phyloP scores from a whole-genome alignment of 164 flowering plant genomes.

The Protea cynaroides region DNA sequence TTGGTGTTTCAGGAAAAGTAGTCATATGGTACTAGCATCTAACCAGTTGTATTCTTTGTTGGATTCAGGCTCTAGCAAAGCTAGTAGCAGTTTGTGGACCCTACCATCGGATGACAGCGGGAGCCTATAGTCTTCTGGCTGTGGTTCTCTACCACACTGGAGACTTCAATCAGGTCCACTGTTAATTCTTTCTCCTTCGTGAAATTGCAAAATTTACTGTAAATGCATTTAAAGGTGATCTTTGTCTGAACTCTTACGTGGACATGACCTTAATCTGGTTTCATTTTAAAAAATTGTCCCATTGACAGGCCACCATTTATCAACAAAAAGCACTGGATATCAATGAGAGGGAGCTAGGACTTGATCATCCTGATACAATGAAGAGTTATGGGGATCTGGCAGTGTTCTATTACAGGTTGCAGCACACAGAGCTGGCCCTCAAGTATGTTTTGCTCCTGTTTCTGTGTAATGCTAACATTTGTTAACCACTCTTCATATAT shows the following conservation, averaged over 20 bases:
- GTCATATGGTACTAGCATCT: neutral
- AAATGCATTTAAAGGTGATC: neutral
- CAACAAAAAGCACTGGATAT: conserved; percentile 98
- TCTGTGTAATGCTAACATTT: neutral
- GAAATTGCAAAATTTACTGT: neutral
- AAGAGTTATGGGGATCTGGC: conserved; percentile 99
- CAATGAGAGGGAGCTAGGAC: conserved; percentile 96
- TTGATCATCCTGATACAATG: conserved; percentile 99
- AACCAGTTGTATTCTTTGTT: conserved; percentile 1
- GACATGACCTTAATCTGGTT: neutral
- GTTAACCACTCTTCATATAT: neutral
- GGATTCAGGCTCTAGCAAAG: conserved; percentile 82
- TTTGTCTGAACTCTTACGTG: neutral
- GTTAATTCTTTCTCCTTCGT: neutral
- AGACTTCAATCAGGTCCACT: conserved; percentile 90
- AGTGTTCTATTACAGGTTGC: conserved; percentile 97
- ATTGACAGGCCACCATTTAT: conserved; percentile 88
- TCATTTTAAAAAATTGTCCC: conserved; percentile 1
- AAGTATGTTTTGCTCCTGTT: conserved; percentile 49
- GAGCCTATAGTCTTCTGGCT: conserved; percentile 98
- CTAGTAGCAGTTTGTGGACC: conserved; percentile 99
- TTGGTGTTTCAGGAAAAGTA: neutral
- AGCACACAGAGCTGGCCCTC: conserved; percentile 95
- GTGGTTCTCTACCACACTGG: conserved; percentile 98
- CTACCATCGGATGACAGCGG: conserved; percentile 98